Base-by-base conservation (phyloP, 1,284 basidiomycete genomes). In the Puccinia triticina region DNA sequence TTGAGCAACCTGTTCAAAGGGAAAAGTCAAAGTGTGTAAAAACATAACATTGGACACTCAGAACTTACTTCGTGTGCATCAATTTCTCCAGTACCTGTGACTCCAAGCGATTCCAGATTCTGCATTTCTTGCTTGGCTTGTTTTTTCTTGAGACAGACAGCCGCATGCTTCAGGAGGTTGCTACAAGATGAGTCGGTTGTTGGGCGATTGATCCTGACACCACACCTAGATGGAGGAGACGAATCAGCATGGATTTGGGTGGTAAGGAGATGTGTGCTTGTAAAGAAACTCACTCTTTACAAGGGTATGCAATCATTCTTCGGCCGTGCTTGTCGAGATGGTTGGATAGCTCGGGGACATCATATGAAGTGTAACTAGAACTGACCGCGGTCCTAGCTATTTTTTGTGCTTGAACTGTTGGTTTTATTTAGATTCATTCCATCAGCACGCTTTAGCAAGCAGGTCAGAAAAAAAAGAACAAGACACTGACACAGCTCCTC, bases 201-300 rank as follows among this genome's bases (percentile, higher is more conserved):
- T 11, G 64, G 29, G 26, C 23, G 29, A 34, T 67, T 67, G 10
- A 11, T 67, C 14, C 43, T 46, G 43, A 14, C 14, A 8, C 43
- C n/a, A n/a, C n/a, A n/a, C n/a, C n/a, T n/a, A n/a, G n/a, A n/a
- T n/a, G n/a, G n/a, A n/a, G n/a, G n/a, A n/a, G n/a, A n/a, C n/a
- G n/a, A n/a, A n/a, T n/a, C n/a, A n/a, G n/a, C n/a, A n/a, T n/a
- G n/a, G n/a, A n/a, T n/a, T n/a, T n/a, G n/a, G n/a, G n/a, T n/a
- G n/a, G n/a, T n/a, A n/a, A n/a, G n/a, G n/a, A n/a, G n/a, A n/a
- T n/a, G n/a, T n/a, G n/a, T n/a, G n/a, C n/a, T n/a, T n/a, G n/a
- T n/a, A n/a, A n/a, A n/a, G n/a, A n/a, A n/a, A n/a, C 67, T 50
- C 67, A 71, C 67, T 46, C 26, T 71, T 71, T 71, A 50, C 67